phyloP scores from a whole-genome alignment of 2,329 filamentous ascomycete genomes.

The Colletotrichum liaoningense region DNA sequence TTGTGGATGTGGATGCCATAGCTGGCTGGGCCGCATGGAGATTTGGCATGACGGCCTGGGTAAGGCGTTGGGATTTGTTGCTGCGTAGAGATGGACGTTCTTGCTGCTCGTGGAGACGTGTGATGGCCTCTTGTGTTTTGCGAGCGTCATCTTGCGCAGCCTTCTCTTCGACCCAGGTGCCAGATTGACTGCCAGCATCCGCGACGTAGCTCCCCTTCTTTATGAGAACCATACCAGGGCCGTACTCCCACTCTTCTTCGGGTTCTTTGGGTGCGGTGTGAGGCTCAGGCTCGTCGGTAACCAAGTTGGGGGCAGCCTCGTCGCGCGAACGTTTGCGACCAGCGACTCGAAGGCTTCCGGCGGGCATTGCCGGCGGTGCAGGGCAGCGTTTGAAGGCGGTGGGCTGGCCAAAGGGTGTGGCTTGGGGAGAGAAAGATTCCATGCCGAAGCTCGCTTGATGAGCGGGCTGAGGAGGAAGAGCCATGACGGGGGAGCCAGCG shows the following conservation, averaged over 20 bases:
- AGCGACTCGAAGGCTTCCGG: conserved; percentile 51
- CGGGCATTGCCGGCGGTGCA: conserved; percentile 36
- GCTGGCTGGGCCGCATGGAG: conserved; percentile 53
- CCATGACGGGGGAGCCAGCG: conserved; percentile 58
- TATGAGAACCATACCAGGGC: conserved; percentile 79
- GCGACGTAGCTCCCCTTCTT: conserved; percentile 61
- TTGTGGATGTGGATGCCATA: conserved; percentile 46
- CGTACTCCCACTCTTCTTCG: conserved; percentile 76
- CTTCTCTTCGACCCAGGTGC: conserved; percentile 79
- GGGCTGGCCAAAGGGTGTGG: conserved; percentile 50
- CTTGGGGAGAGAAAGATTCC: conserved; percentile 48
- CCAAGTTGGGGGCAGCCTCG: conserved; percentile 76
- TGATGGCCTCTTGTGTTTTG: conserved; percentile 54
- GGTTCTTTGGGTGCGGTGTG: conserved; percentile 54
- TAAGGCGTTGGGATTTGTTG: conserved; percentile 76
- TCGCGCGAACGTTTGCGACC: conserved; percentile 83
- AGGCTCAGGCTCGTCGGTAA: conserved; percentile 62
- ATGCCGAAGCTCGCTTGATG: conserved; percentile 48
- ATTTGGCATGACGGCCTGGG: conserved; percentile 42
- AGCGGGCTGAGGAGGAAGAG: conserved; percentile 48
- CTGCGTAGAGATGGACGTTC: conserved; percentile 67
- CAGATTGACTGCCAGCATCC: conserved; percentile 75
- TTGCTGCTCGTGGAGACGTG: conserved; percentile 60
- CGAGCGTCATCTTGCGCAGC: conserved; percentile 60
- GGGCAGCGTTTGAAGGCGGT: conserved; percentile 46